Conservation (phyloP, 2,329 filamentous ascomycete genomes). For the Exophiala sp. region DNA sequence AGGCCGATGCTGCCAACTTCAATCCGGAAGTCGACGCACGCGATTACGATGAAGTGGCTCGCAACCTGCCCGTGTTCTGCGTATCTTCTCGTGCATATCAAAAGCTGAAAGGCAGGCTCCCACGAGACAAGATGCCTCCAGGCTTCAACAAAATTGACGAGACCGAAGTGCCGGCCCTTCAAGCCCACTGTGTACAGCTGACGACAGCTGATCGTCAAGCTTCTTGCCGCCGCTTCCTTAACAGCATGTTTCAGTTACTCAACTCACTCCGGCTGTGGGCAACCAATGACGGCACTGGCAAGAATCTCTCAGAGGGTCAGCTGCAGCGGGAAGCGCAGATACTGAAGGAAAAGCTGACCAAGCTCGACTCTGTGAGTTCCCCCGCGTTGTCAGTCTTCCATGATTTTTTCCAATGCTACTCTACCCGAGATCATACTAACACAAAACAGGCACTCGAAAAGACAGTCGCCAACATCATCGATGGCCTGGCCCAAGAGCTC, state of each 20-base stretch:
- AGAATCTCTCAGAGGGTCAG: constrained; percentile 42
- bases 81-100: constrained; percentile 62
- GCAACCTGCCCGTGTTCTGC: constrained; percentile 60
- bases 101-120: constrained; percentile 55
- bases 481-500: constrained; percentile 40
- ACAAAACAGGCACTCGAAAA: constrained; percentile 37
- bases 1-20: constrained; percentile 54
- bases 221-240: constrained; percentile 50
- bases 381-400: background rate
- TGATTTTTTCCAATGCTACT: background rate
- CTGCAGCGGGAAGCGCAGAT: constrained; percentile 37
- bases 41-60: constrained; percentile 58
- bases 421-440: background rate
- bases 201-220: constrained; percentile 50
- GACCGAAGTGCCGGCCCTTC: constrained; percentile 59
- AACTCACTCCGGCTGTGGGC: constrained; percentile 54
- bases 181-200: constrained; percentile 56
- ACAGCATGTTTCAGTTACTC: constrained; percentile 49
- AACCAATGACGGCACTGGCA: constrained; percentile 40
- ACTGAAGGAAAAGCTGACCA: constrained; percentile 41
- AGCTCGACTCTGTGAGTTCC: constrained; percentile 38
- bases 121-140: constrained; percentile 49
- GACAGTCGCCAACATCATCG: constrained; percentile 38
- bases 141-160: constrained; percentile 54
- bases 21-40: constrained; percentile 53